Conservation (phyloP, 2,329 filamentous ascomycete species). For the Orbilia brochopaga region DNA sequence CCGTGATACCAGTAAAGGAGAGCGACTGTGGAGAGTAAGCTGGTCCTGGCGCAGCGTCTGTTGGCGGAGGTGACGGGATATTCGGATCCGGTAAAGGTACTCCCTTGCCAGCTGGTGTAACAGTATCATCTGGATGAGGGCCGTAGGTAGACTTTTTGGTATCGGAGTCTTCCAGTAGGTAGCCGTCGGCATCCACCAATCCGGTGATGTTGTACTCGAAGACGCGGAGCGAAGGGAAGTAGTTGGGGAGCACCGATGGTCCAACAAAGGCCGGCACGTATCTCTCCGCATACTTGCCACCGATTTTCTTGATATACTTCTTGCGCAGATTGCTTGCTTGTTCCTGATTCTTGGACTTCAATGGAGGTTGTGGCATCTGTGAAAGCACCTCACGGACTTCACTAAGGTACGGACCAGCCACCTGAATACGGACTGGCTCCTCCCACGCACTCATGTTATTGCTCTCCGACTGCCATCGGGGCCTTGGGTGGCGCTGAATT, state of each 20-base stretch:
- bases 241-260: slow-evolving; percentile 90
- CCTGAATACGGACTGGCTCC: slow-evolving; percentile 22
- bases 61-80: slow-evolving; percentile 72
- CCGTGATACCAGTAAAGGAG: slow-evolving; percentile 78
- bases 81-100: slow-evolving; percentile 55
- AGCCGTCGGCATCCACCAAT: slow-evolving; percentile 62
- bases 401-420: slow-evolving; percentile 38
- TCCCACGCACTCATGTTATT: slow-evolving; percentile 33
- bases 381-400: slow-evolving; percentile 48
- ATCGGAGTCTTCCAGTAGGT: slow-evolving; percentile 60
- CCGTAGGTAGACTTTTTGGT: slow-evolving; percentile 48
- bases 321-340: slow-evolving; percentile 63
- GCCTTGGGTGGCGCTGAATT: slow-evolving; percentile 48
- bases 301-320: slow-evolving; percentile 71
- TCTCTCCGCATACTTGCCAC: slow-evolving; percentile 80
- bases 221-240: slow-evolving; percentile 87
- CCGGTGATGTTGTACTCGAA: slow-evolving; percentile 90
- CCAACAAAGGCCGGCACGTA: slow-evolving; percentile 81
- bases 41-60: slow-evolving; percentile 77
- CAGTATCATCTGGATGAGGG: no score
- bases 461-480: no score
- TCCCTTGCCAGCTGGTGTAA: no score
- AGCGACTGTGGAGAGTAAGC: slow-evolving; percentile 87
- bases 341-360: slow-evolving; percentile 52
- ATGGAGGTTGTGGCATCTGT: slow-evolving; percentile 33